Evolutionary conservation across 768 basidiomycete genomes (phyloP), one percentile per base, ranked within the genome.

Genomic region (Trametes maxima): DNA sequence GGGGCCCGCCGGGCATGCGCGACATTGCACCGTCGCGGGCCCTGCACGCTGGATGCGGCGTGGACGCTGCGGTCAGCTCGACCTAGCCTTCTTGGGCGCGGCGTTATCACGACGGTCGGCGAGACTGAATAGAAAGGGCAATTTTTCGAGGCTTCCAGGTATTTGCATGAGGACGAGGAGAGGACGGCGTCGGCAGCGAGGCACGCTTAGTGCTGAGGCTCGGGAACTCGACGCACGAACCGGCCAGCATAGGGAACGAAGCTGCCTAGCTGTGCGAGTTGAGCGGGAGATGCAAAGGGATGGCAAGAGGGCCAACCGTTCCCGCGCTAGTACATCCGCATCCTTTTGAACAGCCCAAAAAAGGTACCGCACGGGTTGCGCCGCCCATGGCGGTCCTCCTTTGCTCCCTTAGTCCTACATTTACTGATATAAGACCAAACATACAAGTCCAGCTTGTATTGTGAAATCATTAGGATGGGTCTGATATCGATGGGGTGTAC

Each of bases 281-380:
- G 22, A 36, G 19, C 3, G 35, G 19, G 13, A 3, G 17, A 7
- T 13, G 16, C 22, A 25, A 28, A 28, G 6, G 47, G 5, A 12
- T 46, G 45, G 22, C 22, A 21, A 22, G 45, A 24, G 22, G 45
- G 13, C 45, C 45, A 22, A 17, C 16, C 17, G 36, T 42, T 22
- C 28, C 54, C 54, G 43, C 54, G 28, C 14, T 24, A 37, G n/a
- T 25, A 19, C 19, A 19, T 46, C 44, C 21, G 35, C 19, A 5
- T 46, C 33, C 16, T 47, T 42, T 25, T 33, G 35, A 28, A 21
- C 10, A 28, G 4, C 39, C 21, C 13, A n/a, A n/a, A 25, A 39
- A 25, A 42, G n/a, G 57, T 58, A 58, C 57, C 57, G 57, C 57
- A 50, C 21, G 19, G 57, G 57, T 58, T 11, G 11, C 42, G 10